Evolutionary conservation across 495 filamentous ascomycete species (phyloP).

Genomic region (Baudoinia panamericana): DNA sequence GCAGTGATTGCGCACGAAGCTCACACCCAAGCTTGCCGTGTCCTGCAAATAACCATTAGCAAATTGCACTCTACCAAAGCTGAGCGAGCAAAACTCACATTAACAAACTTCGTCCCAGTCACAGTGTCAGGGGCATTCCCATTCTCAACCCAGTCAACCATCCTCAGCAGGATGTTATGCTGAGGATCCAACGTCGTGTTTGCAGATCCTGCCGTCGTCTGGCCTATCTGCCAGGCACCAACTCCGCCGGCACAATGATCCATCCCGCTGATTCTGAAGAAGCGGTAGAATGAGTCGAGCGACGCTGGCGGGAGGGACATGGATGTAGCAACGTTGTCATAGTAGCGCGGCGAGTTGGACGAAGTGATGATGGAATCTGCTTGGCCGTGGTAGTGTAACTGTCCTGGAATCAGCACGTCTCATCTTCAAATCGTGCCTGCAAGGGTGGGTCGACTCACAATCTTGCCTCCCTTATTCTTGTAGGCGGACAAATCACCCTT

Average conservation of each 20-base stretch:
- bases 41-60: conserved; percentile 7
- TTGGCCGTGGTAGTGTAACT: conserved; percentile 27
- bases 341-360: conserved; percentile 22
- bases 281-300: conserved; percentile 46
- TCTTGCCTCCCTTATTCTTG: conserved; percentile 22
- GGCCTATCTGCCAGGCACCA: conserved; percentile 43
- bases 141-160: conserved; percentile 51
- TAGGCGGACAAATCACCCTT: conserved; percentile 27
- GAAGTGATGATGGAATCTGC: conserved; percentile 23
- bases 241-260: conserved; percentile 36
- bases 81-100: conserved; percentile 5
- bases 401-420: too few relatives aligned
- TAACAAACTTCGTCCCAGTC: conserved; percentile 38
- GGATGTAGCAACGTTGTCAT: conserved; percentile 32
- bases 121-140: conserved; percentile 42
- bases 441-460: too few relatives aligned
- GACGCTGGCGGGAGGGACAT: conserved; percentile 28
- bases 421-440: too few relatives aligned
- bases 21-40: conserved; percentile 11
- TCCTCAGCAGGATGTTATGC: conserved; percentile 29
- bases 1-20: conserved; percentile 12
- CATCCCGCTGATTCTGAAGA: conserved; percentile 48
- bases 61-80: neutral
- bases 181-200: conserved; percentile 13
- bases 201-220: conserved; percentile 19